Evolutionary conservation across 2,329 filamentous ascomycete species (phyloP), one percentile per base, ranked within the genome.

Genomic region (Thyridium curvatum): DNA sequence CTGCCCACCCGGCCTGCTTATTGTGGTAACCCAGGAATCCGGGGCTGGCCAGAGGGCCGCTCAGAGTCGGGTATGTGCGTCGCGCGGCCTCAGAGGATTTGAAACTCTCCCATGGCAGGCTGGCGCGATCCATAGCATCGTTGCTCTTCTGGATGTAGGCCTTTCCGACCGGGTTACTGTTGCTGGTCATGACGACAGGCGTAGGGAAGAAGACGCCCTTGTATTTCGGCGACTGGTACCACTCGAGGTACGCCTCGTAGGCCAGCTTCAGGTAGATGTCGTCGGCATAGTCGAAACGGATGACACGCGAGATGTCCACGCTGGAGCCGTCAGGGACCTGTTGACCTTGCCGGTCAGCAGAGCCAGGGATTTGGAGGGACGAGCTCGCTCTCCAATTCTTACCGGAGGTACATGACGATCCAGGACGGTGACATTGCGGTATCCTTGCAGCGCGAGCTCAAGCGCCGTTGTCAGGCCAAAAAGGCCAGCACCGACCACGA

Each of bases 211-310:
- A 38, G 14, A 30, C 29, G 10, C n/a, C 29, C 12, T 15, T 13
- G 29, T 30, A 32, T 12, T 32, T 12, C 4, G 17, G 14, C 15
- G 29, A 28, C 10, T 15, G 4, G 29, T 9, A 18, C 30, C 36
- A 38, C 12, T 14, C 12, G 5, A 8, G 12, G 13, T 30, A 21
- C 8, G 36, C 36, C 28, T 38, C 36, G 29, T 10, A 4, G 4
- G 76, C 81, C 38, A 87, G 72, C 32, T 63, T 61, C 4, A 76
- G 69, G 51, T 87, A 87, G 12, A 74, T 65, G 0, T 69, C 59
- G 46, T 81, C 72, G 12, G 79, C 77, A 50, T 87, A 87, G 59
- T 87, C 83, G 33, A 59, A 48, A 6, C 64, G 59, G 32, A 66
- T 56, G 40, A 66, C 56, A 14, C 64, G 60, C 5, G 63, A 66